phyloP scores from a whole-genome alignment of 257 asterid genomes.

The Solanum gandarillasii region DNA sequence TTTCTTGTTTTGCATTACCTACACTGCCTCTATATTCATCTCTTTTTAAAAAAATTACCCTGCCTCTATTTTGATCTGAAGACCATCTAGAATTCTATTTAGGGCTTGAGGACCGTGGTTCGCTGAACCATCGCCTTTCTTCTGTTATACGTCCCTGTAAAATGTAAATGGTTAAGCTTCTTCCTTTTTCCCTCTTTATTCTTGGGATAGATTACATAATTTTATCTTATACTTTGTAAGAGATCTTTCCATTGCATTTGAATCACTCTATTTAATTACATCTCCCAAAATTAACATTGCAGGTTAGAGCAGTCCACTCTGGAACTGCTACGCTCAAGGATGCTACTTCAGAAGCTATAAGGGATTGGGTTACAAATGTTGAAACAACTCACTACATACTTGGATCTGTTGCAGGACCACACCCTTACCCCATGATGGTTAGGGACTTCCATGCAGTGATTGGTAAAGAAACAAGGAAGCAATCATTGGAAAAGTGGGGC shows the following conservation, averaged over 20 bases:
- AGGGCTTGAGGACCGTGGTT: neutral
- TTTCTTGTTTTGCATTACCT: neutral
- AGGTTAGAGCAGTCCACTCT: conserved; percentile 90
- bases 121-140: neutral
- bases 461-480: conserved; percentile 91
- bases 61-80: neutral
- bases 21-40: neutral
- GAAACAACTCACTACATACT: conserved; percentile 89
- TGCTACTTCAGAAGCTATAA: conserved; percentile 95
- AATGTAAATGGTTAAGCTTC: neutral
- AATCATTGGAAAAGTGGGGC: conserved; percentile 89
- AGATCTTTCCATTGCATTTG: neutral
- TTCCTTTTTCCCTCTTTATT: neutral
- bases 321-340: conserved; percentile 97
- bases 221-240: neutral
- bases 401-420: conserved; percentile 95
- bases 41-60: neutral
- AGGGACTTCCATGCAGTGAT: conserved; percentile 90
- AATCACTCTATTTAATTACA: neutral
- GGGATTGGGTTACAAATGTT: conserved; percentile 94
- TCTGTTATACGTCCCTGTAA: neutral
- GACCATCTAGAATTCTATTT: neutral
- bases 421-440: conserved; percentile 97
- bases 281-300: neutral
- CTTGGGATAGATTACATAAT: neutral